These are phyloP conservation scores for Aspergillus proliferans DNA, from an alignment of 2,329 filamentous ascomycete species.

Conservation along the genomic window DNA sequence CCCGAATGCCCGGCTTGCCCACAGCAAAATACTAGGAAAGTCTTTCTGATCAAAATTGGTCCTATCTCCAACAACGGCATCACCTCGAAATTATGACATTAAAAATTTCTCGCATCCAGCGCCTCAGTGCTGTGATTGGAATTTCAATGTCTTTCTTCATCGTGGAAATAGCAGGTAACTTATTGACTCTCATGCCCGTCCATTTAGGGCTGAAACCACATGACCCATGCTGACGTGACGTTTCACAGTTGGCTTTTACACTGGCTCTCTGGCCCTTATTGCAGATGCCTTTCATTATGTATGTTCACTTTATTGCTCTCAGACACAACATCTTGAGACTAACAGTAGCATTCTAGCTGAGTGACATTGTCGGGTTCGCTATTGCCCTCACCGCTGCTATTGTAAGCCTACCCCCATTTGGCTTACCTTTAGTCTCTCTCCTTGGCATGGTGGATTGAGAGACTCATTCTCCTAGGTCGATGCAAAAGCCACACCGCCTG, in stretches of 20 bases:
- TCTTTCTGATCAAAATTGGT: too few relatives aligned
- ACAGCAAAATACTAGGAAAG: too few relatives aligned
- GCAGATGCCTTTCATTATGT: conserved; percentile 75
- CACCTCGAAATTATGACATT: too few relatives aligned
- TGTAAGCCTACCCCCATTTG: conserved; percentile 37
- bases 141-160: conserved; percentile 17
- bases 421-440: too few relatives aligned
- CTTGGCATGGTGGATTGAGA: too few relatives aligned
- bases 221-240: too few relatives aligned
- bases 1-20: too few relatives aligned
- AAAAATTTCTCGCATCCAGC: conserved; percentile 5
- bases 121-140: conserved; percentile 9
- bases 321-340: conserved; percentile 1
- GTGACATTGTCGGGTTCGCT: conserved; percentile 62
- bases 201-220: too few relatives aligned
- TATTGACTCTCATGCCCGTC: too few relatives aligned
- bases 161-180: conserved; percentile 12
- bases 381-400: conserved; percentile 59
- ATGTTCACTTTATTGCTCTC: conserved; percentile 18
- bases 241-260: conserved; percentile 63
- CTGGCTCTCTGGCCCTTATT: conserved; percentile 61
- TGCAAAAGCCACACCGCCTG: too few relatives aligned
- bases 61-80: too few relatives aligned
- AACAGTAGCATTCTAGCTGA: conserved; percentile 45
- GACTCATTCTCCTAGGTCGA: too few relatives aligned